Evolutionary conservation across 2,329 filamentous ascomycete genomes (phyloP), one percentile per base, ranked within the genome.

Genomic region (Aspergillus luchuensis): DNA sequence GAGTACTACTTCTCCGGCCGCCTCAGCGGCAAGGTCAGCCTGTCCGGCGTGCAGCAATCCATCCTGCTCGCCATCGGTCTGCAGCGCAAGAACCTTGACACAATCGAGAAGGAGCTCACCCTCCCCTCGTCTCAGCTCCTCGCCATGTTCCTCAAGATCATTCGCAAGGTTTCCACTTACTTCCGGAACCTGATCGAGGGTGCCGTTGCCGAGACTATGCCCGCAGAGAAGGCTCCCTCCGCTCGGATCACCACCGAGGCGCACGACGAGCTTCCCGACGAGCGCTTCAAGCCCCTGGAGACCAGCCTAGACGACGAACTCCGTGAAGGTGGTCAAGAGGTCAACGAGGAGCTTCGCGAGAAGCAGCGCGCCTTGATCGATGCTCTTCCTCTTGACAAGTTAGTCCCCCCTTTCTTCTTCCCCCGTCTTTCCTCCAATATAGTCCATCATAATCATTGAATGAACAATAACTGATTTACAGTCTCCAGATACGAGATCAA

Each of bases 131-230:
- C 88, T 48, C 95, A 98, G 79, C 81, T 97, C 3, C 82, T 99
- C 63, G 93, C 94, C 62, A 96, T 98, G 90, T 98, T 99, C 77
- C 91, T 97, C 75, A 99, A 99, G 82, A 90, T 97, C 62, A 84
- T 97, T 61, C 87, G 92, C 66, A 98, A 98, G 80, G 85, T 97
- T 41, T 90, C 90, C 2, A 83, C 85, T 2, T 86, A 93, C 72
- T 95, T 99, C 78, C 86, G 88, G 33, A 80, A 83, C 3, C 78
- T 98, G 0, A 84, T 97, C 2, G 86, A 92, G 45, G 87, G 86
- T 3, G 92, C 91, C 0, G 88, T 89, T 10, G 88, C 87, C 58
- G 85, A 87, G 1, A 82, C 86, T 50, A 80, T 93, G 69, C 89
- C 89, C 3, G 79, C 81, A 48, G 76, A 82, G 2, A 81, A 85